phyloP scores from a whole-genome alignment of 2,329 filamentous ascomycete genomes.

The Fusarium acutatum region DNA sequence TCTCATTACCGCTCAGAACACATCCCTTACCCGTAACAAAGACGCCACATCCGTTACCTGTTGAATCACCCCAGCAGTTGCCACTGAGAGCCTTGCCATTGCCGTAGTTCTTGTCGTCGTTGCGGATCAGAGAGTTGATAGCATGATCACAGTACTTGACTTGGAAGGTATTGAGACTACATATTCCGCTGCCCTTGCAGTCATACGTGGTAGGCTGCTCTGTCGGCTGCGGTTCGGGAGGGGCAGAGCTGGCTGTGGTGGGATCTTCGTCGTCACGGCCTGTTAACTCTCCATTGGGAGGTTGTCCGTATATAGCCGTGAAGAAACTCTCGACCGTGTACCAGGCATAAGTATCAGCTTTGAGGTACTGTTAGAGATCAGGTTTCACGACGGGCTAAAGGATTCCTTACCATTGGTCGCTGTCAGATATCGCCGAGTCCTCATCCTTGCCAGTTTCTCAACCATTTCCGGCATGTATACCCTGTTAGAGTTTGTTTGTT shows the following conservation, averaged over 20 bases:
- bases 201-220: background rate
- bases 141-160: background rate
- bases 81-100: background rate
- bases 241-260: background rate
- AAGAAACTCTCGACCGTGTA: background rate
- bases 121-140: background rate
- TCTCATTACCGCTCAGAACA: background rate
- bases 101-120: background rate
- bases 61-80: background rate
- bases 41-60: background rate
- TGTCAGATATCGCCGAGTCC: background rate
- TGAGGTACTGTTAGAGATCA: background rate
- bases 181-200: background rate
- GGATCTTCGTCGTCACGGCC: background rate
- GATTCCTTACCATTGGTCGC: background rate
- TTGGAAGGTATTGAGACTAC: background rate
- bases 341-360: background rate
- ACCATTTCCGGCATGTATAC: background rate
- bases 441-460: background rate
- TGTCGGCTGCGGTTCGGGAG: background rate
- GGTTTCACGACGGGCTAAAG: rapidly evolving
- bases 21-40: background rate
- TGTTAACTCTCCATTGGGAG: background rate
- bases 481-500: background rate
- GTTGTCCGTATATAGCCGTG: background rate